Conservation (phyloP, 179 eudicot species). For the Vitellaria paradoxa region DNA sequence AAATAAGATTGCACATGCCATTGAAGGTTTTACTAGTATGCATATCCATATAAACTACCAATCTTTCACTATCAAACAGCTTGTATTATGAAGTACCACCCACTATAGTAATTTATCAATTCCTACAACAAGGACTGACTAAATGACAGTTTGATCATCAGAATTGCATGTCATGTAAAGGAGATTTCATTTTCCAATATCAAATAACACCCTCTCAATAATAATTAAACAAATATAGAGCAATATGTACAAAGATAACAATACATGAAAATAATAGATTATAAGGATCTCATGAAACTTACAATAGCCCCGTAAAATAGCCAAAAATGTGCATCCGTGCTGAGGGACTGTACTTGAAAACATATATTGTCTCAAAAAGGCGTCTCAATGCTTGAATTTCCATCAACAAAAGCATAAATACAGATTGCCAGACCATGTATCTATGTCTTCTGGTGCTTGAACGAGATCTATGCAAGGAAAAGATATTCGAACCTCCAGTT, state of each 20-base stretch:
- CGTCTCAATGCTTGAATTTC: slow-evolving; percentile 81
- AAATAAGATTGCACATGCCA: background rate
- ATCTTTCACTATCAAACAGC: background rate
- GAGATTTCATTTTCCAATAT: background rate
- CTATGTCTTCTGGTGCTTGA: slow-evolving; percentile 31
- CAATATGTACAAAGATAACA: background rate
- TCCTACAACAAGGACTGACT: background rate
- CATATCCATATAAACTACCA: background rate
- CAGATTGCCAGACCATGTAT: slow-evolving; percentile 54
- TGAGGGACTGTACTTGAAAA: slow-evolving; percentile 68
- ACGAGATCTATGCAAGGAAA: slow-evolving; percentile 34
- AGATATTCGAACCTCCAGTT: slow-evolving; percentile 59
- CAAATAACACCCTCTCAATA: background rate
- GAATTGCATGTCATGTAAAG: background rate
- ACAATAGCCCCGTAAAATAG: slow-evolving; percentile 76
- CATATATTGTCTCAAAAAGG: slow-evolving; percentile 62
- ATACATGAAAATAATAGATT: background rate
- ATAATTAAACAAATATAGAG: background rate
- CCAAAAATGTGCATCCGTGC: slow-evolving; percentile 85
- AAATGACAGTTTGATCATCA: background rate
- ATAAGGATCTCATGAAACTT: slow-evolving; percentile 30
- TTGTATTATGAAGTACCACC: background rate
- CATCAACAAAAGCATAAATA: slow-evolving; percentile 81
- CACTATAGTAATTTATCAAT: background rate
- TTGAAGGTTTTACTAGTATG: background rate